These are phyloP conservation scores for Porcisia deanei DNA, from an alignment of 208 protist genomes.

Conservation along the genomic window DNA sequence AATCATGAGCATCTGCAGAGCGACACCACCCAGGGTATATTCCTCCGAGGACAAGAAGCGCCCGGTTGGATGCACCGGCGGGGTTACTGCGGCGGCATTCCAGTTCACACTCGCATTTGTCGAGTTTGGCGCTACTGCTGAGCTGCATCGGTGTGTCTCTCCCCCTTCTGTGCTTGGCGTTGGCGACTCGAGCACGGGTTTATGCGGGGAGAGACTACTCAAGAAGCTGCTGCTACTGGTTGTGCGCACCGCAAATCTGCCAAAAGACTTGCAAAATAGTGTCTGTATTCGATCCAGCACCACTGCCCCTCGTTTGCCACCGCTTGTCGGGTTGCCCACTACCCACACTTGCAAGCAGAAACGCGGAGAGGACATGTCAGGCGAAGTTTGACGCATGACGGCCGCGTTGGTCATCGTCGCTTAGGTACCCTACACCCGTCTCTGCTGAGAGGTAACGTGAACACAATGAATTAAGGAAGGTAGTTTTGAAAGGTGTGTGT, in stretches of 20 bases:
- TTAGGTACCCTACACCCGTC: background rate
- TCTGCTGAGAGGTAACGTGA: background rate
- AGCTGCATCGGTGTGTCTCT: background rate
- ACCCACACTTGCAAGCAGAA: slow-evolving; percentile 41
- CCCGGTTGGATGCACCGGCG: background rate
- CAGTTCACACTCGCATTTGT: slow-evolving; percentile 6
- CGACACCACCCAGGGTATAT: background rate
- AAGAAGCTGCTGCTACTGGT: slow-evolving; percentile 24
- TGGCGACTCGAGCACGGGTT: background rate
- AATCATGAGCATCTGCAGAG: slow-evolving; percentile 20
- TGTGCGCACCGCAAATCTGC: slow-evolving; percentile 7
- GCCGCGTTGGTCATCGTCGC: background rate
- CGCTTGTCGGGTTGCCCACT: slow-evolving; percentile 67
- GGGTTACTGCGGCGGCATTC: slow-evolving; percentile 2
- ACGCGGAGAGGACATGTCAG: background rate
- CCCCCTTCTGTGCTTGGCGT: background rate
- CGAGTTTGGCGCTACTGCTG: background rate
- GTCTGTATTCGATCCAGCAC: slow-evolving; percentile 15
- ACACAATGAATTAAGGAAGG: background rate
- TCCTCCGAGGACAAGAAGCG: background rate
- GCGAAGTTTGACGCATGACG: too few relatives aligned
- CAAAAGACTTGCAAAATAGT: slow-evolving; percentile 17
- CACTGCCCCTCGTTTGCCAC: slow-evolving; percentile 27
- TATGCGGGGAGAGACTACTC: background rate
- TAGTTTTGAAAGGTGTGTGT: background rate